Evolutionary conservation across 2,329 filamentous ascomycete species (phyloP), one percentile per base, ranked within the genome.

Genomic region (Venturia nashicola): DNA sequence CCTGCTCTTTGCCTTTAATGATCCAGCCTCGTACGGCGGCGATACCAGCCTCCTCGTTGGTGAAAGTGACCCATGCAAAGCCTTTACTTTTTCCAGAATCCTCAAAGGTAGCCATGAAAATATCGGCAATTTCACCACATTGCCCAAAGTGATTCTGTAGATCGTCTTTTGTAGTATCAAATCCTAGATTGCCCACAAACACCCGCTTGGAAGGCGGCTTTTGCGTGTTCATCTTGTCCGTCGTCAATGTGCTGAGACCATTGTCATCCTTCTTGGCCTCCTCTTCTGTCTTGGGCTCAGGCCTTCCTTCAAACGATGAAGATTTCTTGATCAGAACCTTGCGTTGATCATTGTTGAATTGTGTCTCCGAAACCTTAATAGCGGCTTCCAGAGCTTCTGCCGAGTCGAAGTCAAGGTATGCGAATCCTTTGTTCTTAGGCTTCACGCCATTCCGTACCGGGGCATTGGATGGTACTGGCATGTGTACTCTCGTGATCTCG

Each of bases 71-170:
- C 92, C 94, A 99, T 6, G 88, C 94, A 76, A 88, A 99, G 20
- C 94, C 95, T 78, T 97, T 97, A 80, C 94, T 99, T 78, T 97
- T 99, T 54, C 94, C 94, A 23, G 88, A 88, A 74, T 99, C 95
- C 75, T 97, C 90, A 72, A 99, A 99, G 0, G 92, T 96, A 2
- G 94, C 94, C 68, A 97, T 80, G 76, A 96, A 93, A 67, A 91
- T 83, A 78, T 89, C 89, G 62, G 87, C 84, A 66, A 97, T 85
- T 67, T 87, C 81, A 61, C 94, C 94, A 72, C 93, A 97, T 73
- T 87, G 90, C 60, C 82, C 82, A 74, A 96, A 97, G 72, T 96
- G 90, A 67, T 86, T 82, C 68, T 85, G 80, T 61, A 99, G 76
- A 69, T 90, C 86, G 63, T 96, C 91, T 70, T 93, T 88, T 7